Evolutionary conservation across 495 filamentous ascomycete species (phyloP).

Genomic region (Penicillium subrubescens): DNA sequence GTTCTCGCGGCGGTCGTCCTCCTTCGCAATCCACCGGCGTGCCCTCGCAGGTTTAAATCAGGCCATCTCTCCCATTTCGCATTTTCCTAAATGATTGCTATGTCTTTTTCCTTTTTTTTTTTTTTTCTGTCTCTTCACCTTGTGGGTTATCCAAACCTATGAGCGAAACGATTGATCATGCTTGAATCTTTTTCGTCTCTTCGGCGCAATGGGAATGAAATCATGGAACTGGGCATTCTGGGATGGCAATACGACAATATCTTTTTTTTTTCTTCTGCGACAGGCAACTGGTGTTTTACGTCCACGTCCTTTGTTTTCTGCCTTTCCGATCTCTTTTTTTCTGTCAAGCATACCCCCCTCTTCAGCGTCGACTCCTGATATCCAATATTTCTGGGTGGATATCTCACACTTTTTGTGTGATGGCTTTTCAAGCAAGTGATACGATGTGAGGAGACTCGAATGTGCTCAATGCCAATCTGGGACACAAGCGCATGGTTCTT

Average conservation of each 20-base stretch:
- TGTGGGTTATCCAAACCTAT: constrained; percentile 23
- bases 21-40: constrained; percentile 47
- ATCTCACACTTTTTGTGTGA: constrained; percentile 14
- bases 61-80: constrained; percentile 8
- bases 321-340: constrained; percentile 12
- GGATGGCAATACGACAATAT: constrained; percentile 24
- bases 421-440: constrained; percentile 11
- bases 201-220: constrained; percentile 35
- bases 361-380: constrained; percentile 28
- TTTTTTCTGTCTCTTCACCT: constrained; percentile 14
- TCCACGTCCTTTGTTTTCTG: constrained; percentile 10
- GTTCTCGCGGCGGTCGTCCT: constrained; percentile 38
- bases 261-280: constrained; percentile 22
- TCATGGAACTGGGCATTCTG: constrained; percentile 27
- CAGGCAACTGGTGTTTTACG: constrained; percentile 23
- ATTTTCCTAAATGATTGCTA: constrained; percentile 17
- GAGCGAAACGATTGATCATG: constrained; percentile 31
- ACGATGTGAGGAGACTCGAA: constrained; percentile 3
- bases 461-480: neutral
- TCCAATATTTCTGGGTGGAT: constrained; percentile 19
- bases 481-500: neutral
- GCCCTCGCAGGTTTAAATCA: constrained; percentile 38
- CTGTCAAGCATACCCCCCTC: constrained; percentile 28
- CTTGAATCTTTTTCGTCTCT: constrained; percentile 34
- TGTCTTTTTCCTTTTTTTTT: constrained; percentile 20